A percentile compares a stretch with the other conserved stretches of the same genome.
phyloP scores from a whole-genome alignment of 1,139 yeast species.

The Scheffersomyces quercinus region DNA sequence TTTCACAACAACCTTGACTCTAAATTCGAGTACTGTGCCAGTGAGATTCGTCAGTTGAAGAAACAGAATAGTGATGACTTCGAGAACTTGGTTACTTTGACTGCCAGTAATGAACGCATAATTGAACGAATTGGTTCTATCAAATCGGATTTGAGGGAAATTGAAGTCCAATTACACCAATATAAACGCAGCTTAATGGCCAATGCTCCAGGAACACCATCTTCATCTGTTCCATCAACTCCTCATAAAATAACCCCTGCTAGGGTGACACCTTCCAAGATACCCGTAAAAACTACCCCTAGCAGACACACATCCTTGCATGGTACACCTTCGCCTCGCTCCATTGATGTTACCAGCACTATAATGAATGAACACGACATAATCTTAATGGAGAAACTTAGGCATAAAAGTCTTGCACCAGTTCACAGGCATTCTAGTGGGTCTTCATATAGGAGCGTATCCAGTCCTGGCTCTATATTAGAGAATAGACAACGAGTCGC shows the following conservation, averaged over 20 bases:
- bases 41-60: slow-evolving; percentile 10
- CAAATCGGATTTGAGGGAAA: slow-evolving; percentile 8
- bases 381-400: neutral
- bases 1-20: slow-evolving; percentile 9
- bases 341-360: neutral
- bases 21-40: slow-evolving; percentile 11
- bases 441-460: too few species aligned
- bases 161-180: slow-evolving; percentile 7
- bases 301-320: too few species aligned
- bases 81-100: slow-evolving; percentile 8
- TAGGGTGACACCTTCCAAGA: neutral
- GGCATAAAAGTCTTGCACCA: neutral
- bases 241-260: too few species aligned
- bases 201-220: neutral
- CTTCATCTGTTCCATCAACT: too few species aligned
- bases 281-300: neutral
- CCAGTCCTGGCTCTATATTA: too few species aligned
- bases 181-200: neutral
- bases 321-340: neutral
- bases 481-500: too few species aligned
- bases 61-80: slow-evolving; percentile 11
- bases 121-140: slow-evolving; percentile 7
- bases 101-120: slow-evolving; percentile 9
- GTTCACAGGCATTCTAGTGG: too few species aligned
- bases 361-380: neutral